Evolutionary conservation across 2,329 filamentous ascomycete species (phyloP).

Genomic region (Talaromyces sp.): DNA sequence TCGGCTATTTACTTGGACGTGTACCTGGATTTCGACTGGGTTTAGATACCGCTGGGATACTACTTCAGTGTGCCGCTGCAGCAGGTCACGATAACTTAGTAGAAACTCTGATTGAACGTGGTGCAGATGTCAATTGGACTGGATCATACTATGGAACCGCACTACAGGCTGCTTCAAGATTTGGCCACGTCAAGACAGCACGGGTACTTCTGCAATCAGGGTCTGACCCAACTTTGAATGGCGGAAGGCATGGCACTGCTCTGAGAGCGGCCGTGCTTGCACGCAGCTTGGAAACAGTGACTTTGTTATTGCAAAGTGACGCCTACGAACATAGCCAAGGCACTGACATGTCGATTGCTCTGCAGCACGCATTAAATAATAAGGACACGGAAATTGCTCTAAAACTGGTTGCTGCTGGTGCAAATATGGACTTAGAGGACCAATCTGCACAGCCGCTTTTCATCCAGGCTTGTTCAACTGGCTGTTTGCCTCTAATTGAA

Average conservation of each 20-base stretch:
- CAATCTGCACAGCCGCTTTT: too few relatives aligned
- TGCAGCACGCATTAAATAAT: background rate
- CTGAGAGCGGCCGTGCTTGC: background rate
- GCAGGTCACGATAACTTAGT: background rate
- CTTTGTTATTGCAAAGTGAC: background rate
- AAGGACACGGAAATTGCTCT: background rate
- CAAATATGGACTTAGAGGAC: background rate
- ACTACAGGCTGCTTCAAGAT: background rate
- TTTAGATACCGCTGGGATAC: background rate
- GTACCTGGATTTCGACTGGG: background rate
- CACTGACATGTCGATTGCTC: background rate
- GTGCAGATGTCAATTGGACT: background rate
- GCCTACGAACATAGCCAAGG: background rate
- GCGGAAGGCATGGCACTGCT: background rate
- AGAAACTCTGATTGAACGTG: background rate
- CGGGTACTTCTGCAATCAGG: background rate
- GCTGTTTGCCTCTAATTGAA: too few relatives aligned
- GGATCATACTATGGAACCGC: background rate
- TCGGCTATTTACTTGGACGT: background rate
- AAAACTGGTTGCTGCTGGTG: background rate
- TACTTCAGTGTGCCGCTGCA: background rate
- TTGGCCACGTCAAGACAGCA: background rate
- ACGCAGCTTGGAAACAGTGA: background rate
- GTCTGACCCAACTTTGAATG: background rate
- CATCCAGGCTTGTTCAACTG: too few relatives aligned